Evolutionary conservation across 179 eudicot genomes (phyloP).

Genomic region (Nepenthes alata): DNA sequence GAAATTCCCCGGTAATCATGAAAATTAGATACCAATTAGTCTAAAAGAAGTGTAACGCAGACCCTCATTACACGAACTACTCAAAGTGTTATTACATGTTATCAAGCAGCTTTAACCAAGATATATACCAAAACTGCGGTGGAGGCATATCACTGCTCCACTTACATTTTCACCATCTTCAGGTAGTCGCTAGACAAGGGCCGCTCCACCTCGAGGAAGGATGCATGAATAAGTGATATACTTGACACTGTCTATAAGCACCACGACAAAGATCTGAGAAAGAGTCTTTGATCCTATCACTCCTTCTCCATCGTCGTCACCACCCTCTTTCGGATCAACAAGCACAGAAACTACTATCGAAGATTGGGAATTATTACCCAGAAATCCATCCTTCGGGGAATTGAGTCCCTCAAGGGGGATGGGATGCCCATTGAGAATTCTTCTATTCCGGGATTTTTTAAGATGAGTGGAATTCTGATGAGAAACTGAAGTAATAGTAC

Average conservation of each 20-base stretch:
- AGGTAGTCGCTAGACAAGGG: conserved; percentile 48
- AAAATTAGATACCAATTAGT: no score
- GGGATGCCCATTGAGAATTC: conserved; percentile 55
- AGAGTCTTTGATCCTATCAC: conserved; percentile 62
- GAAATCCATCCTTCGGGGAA: conserved; percentile 31
- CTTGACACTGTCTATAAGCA: conserved; percentile 81
- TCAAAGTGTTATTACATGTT: no score
- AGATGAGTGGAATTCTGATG: conserved; percentile 17
- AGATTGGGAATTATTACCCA: conserved; percentile 37
- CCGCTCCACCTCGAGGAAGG: conserved; percentile 70
- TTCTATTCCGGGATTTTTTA: conserved; percentile 47
- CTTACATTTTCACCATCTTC: conserved; percentile 1
- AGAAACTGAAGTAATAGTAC: conserved; percentile 22
- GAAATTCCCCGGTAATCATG: no score
- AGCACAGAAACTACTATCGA: conserved; percentile 92
- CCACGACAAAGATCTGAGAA: conserved; percentile 83
- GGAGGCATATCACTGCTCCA: no score
- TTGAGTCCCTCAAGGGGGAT: conserved; percentile 39
- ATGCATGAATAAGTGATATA: conserved; percentile 94
- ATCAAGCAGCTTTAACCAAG: no score
- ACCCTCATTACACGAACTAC: no score
- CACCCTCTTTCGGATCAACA: conserved; percentile 82
- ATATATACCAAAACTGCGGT: no score
- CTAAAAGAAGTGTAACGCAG: no score
- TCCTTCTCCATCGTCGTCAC: conserved; percentile 53